Base-by-base conservation (phyloP, 2,329 filamentous ascomycete genomes). In the Penicillium sp. region DNA sequence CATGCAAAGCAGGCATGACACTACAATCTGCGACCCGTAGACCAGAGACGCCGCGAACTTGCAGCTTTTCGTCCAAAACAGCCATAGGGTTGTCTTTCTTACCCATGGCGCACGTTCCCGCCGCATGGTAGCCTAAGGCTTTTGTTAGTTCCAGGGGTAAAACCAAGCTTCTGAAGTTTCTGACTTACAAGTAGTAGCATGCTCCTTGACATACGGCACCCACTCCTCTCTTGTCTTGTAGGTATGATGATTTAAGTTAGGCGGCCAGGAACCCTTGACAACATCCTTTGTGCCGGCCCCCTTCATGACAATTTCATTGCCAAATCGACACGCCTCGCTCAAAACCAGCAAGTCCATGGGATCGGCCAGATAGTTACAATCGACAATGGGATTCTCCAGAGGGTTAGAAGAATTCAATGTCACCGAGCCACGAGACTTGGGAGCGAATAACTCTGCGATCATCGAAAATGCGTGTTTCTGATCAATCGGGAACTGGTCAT, bases 221-320 rank as follows among this genome's bases (percentile, higher is more conserved):
- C 85, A 87, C 36, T 87, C 76, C 62, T 85, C 81, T 13, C 83
- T 74, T 1, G 73, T 79, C 49, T 73, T 82, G 64, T 79, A 77
- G 45, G 67, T 69, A 67, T 86, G 82, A 58, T 87, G 84, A 1
- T 64, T 75, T 39, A 79, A 63, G 26, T 78, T 73, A 13, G 71
- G 61, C 0, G 85, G 85, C 84, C 85, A 87, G 10, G 81, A 79
- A 0, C 84, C 84, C 62, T 84, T 84, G 11, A 86, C 77, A 5
- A 87, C 73, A 50, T 81, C 78, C 67, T 79, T 84, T 1, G 85
- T 87, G 0, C 82, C 84, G 1, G 74, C 73, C 0, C 84, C 85
- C 14, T 82, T 71, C 66, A 79, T 81, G 23, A 86, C 77, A 56
- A 87, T 82, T 67, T 87, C 84, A 58, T 87, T 86, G 0, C 77